Base-by-base conservation (phyloP, 768 basidiomycete genomes). In the Sporobolomyces roseus region DNA sequence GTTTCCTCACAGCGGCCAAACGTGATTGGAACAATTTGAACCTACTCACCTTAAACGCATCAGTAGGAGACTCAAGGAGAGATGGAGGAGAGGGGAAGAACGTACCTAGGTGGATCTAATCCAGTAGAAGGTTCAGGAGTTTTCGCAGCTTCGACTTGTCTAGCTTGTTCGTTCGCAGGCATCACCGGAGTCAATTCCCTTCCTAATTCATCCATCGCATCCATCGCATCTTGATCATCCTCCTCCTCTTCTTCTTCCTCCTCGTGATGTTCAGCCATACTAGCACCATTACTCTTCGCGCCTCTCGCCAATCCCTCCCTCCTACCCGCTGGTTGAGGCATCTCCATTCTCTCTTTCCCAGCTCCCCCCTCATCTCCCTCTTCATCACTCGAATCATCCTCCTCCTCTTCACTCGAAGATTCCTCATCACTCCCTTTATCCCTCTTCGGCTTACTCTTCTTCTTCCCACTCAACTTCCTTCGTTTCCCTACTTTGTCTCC, bases 381-480 rank as follows among this genome's bases (percentile, higher is more conserved):
- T 19, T 32, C 41, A 25, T 13, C 45, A 3, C 12, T 23, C 21
- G 43, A 38, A 7, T 58, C 27, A 1, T 45, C 56, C 17, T 43
- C 56, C 10, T 58, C 55, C 25, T 56, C 56, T 8, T 45, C 41
- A 3, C 21, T 35, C 27, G 51, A 36, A 19, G 50, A 32, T 60
- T 71, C 70, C 14, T 66, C 70, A n/a, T 54, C 70, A 16, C 49
- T 51, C 12, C 61, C 68, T 41, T 68, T 64, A 46, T 66, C 74
- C 29, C 60, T 17, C 36, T 56, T 36, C 19, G 65, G 67, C 23
- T 52, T 61, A 27, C 59, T 69, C 41, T 63, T 16, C 21, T 43
- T 30, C 8, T 45, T 61, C 56, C 61, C 61, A 23, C 45, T 43
- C 41, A 70, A 48, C 48, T 64, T 70, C 29, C 64, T 71, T 2